phyloP scores from a whole-genome alignment of 129 eudicot species.

The Scalesia atractyloides region DNA sequence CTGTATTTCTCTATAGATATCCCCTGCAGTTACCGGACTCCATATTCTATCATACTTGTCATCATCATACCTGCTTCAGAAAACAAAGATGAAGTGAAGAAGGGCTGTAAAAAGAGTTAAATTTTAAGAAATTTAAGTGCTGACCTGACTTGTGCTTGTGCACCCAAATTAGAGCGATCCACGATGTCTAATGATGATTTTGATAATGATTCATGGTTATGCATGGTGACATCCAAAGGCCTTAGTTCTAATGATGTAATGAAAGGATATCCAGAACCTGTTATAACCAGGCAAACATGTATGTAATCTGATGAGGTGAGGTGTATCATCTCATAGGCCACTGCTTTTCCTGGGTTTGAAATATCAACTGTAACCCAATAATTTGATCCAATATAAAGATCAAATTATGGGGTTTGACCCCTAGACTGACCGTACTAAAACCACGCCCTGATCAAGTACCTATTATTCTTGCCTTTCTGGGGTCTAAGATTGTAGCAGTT shows the following conservation, averaged over 20 bases:
- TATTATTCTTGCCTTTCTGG: constrained; percentile 26
- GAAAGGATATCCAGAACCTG: constrained; percentile 30
- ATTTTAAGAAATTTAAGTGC: too few relatives aligned
- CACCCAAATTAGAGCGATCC: too few relatives aligned
- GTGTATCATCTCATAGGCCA: constrained; percentile 36
- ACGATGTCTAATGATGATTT: too few relatives aligned
- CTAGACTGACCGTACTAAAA: constrained; percentile 42
- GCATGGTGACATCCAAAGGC: neutral
- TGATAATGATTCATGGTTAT: too few relatives aligned
- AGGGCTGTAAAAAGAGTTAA: too few relatives aligned
- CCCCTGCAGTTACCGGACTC: too few relatives aligned
- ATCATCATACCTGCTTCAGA: neutral
- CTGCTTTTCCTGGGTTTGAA: neutral
- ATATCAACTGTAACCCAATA: constrained; percentile 31
- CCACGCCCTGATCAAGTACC: constrained; percentile 33
- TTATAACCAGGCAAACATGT: constrained; percentile 34
- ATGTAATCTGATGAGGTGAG: constrained; percentile 26
- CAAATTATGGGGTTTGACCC: constrained; percentile 27
- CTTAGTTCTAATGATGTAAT: constrained; percentile 32
- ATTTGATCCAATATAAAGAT: constrained; percentile 44
- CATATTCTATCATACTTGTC: neutral
- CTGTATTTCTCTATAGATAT: too few relatives aligned
- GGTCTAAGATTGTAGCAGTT: constrained; percentile 51
- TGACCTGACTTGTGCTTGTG: too few relatives aligned
- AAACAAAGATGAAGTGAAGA: too few relatives aligned